phyloP scores from a whole-genome alignment of 1,284 basidiomycete genomes.

The Trichosporon sp. region DNA sequence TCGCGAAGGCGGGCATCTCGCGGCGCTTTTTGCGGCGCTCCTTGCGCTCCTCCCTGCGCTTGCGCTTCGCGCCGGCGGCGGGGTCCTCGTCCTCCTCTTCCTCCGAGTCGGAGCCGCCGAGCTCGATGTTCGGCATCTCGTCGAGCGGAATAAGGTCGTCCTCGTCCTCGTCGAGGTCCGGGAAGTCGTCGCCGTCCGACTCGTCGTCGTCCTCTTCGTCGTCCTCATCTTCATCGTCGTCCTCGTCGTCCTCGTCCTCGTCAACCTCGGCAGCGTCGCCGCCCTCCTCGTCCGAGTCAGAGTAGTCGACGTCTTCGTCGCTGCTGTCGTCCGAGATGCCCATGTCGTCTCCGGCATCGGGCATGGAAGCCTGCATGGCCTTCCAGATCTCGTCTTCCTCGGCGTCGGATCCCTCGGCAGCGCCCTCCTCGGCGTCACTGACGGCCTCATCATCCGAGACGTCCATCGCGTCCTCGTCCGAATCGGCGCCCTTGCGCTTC shows the following conservation, averaged over 20 bases:
- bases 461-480: constrained; percentile 21
- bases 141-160: constrained; percentile 48
- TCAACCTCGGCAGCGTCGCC: constrained; percentile 37
- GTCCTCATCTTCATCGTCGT: constrained; percentile 25
- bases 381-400: constrained; percentile 77
- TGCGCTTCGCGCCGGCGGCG: constrained; percentile 52
- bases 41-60: constrained; percentile 55
- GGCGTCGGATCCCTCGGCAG: constrained; percentile 48
- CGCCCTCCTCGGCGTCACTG: constrained; percentile 29
- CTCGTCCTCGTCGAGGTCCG: constrained; percentile 47
- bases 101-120: constrained; percentile 34
- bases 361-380: constrained; percentile 81
- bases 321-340: constrained; percentile 62
- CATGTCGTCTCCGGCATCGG: constrained; percentile 54
- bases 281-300: constrained; percentile 52
- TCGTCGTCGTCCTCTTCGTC: constrained; percentile 22
- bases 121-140: constrained; percentile 49
- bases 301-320: constrained; percentile 56
- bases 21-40: constrained; percentile 61
- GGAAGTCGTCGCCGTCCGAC: constrained; percentile 25
- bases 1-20: constrained; percentile 83
- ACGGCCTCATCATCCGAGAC: constrained; percentile 25
- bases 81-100: constrained; percentile 53
- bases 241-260: constrained; percentile 35
- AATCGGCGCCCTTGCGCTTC: constrained; percentile 37